These are phyloP conservation scores for Miscanthus sacchariflorus DNA, from an alignment of 202 grass and related monocot genomes.

Conservation along the genomic window DNA sequence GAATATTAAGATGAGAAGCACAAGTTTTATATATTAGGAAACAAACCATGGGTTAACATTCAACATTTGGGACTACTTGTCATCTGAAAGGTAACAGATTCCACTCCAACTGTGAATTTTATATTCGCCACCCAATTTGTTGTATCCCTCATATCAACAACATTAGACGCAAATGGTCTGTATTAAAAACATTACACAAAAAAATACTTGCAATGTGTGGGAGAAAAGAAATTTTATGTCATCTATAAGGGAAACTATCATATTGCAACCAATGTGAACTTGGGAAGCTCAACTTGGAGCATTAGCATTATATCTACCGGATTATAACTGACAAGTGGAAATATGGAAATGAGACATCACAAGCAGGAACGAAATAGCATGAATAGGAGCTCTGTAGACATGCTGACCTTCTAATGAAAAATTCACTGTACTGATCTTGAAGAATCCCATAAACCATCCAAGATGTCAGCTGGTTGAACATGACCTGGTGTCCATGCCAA, in stretches of 20 bases:
- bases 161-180: conserved; percentile 16
- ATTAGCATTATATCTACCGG: not conserved
- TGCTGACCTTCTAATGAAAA: conserved; percentile 93
- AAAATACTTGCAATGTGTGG: not conserved
- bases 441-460: conserved; percentile 99
- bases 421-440: conserved; percentile 95
- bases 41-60: conserved; percentile 4
- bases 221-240: not conserved
- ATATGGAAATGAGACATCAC: conserved; percentile 17
- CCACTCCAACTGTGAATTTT: not conserved
- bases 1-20: conserved; percentile 47
- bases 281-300: conserved; percentile 13
- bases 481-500: conserved; percentile 99
- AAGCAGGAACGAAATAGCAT: conserved; percentile 2
- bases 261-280: conserved; percentile 5
- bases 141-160: not conserved
- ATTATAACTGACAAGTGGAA: conserved; percentile 11
- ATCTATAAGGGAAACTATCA: not conserved
- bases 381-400: conserved; percentile 27
- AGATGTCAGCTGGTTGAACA: conserved; percentile 95
- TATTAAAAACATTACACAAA: not conserved
- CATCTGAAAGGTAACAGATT: conserved; percentile 10
- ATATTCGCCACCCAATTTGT: not conserved
- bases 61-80: conserved; percentile 10
- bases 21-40: conserved; percentile 28